Conservation (phyloP, 768 basidiomycete species). For the Lactarius trivialis region DNA sequence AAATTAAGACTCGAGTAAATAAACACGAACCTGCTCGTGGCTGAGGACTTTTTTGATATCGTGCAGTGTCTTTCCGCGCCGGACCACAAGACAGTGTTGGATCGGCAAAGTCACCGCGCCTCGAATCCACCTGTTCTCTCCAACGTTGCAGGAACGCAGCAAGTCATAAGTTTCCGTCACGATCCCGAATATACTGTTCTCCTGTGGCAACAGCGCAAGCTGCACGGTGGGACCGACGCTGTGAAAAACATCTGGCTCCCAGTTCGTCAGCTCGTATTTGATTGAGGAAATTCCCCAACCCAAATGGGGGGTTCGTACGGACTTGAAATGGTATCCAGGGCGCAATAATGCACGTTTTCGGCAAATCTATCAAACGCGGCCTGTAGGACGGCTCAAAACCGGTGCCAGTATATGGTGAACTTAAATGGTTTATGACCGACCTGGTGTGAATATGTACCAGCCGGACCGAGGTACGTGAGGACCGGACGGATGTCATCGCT, state of each 20-base stretch:
- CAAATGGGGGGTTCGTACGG: slow-evolving; percentile 6
- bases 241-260: slow-evolving; percentile 52
- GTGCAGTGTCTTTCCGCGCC: slow-evolving; percentile 46
- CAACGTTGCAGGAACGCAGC: slow-evolving; percentile 39
- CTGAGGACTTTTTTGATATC: slow-evolving; percentile 59
- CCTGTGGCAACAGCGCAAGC: slow-evolving; percentile 69
- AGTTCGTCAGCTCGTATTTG: too few relatives aligned
- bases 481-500: slow-evolving; percentile 10
- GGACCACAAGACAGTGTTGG: slow-evolving; percentile 64
- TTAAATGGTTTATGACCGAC: slow-evolving; percentile 26
- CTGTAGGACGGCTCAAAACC: slow-evolving; percentile 28
- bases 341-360: slow-evolving; percentile 35
- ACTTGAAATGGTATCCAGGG: slow-evolving; percentile 22
- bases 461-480: slow-evolving; percentile 58
- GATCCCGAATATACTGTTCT: slow-evolving; percentile 69
- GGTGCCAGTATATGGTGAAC: slow-evolving; percentile 25
- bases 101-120: slow-evolving; percentile 56
- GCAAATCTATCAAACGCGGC: slow-evolving; percentile 44
- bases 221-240: slow-evolving; percentile 40
- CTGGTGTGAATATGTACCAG: slow-evolving; percentile 69
- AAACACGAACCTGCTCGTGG: slow-evolving; percentile 64
- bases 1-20: neutral
- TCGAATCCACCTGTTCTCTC: slow-evolving; percentile 44
- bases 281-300: neutral
- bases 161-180: slow-evolving; percentile 71